Percentiles rank a stretch among this genome's conserved stretches.
Evolutionary conservation across 2,329 filamentous ascomycete genomes (phyloP).

Genomic region (Teratosphaeria viscida): DNA sequence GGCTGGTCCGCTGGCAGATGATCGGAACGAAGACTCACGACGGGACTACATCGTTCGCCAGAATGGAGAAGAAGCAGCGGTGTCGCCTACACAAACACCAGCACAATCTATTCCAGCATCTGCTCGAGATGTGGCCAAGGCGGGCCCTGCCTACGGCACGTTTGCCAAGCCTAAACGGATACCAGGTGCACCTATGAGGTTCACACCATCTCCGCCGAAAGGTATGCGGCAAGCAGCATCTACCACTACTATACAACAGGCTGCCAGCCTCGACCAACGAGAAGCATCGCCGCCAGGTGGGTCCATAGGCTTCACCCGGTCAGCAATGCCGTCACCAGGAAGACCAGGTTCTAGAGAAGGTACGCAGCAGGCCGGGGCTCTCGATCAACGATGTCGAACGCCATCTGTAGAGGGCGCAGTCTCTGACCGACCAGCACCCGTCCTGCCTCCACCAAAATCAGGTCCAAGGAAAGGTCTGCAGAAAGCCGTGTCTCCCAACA

Average conservation of each 20-base stretch:
- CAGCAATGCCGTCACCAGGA: neutral
- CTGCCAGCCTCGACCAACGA: neutral
- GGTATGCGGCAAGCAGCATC: neutral
- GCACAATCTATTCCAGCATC: constrained; percentile 5
- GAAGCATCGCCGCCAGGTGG: neutral
- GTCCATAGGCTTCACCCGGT: too few species aligned
- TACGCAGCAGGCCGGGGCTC: constrained; percentile 14
- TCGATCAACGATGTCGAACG: constrained; percentile 6
- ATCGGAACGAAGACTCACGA: neutral
- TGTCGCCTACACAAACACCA: neutral
- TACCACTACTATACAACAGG: neutral
- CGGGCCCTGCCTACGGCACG: constrained; percentile 1
- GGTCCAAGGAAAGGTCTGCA: constrained; percentile 10
- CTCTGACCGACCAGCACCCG: neutral
- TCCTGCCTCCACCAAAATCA: neutral
- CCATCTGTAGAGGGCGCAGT: neutral
- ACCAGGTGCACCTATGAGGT: constrained; percentile 20
- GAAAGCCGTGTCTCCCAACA: constrained; percentile 17
- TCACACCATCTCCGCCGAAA: constrained; percentile 14
- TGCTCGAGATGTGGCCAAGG: constrained; percentile 11
- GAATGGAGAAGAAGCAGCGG: neutral
- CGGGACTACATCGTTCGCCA: neutral
- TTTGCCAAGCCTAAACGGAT: constrained; percentile 8
- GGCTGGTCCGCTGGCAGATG: neutral
- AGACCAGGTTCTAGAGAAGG: constrained; percentile 6